Evolutionary conservation across 495 filamentous ascomycete genomes (phyloP), one percentile per base, ranked within the genome.

Genomic region (Penicillium atrosanguineum): DNA sequence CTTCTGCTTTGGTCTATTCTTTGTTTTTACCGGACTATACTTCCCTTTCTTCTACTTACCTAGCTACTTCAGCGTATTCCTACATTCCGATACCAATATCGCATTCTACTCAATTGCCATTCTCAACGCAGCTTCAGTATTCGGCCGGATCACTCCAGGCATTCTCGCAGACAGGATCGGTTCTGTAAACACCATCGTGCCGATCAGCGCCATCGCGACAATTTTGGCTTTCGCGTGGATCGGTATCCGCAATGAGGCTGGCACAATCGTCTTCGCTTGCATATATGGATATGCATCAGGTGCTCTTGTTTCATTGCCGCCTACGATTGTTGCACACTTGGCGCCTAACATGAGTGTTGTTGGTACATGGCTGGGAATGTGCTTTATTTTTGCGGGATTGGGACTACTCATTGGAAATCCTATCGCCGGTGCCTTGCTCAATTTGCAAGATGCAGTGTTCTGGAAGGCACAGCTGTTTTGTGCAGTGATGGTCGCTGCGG

Each of bases 301-400:
- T 0, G 65, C 63, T 2, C 64, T 75, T 12, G 70, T 72, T 1
- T 66, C 68, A 1, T 47, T 79, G 14, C 63, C 69, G 6, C 51
- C 67, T 1, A 43, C 64, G 3, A 63, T 67, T 12, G 44, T 76
- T 14, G 55, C 67, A 14, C 21, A 40, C 1, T 53, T 77, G 1
- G 54, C 46, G 9, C 50, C 64, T 19, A 72, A 82, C 50, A 60
- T 83, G 49, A 63, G 71, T 19, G 64, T 79, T 2, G 69, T 87
- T 20, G 84, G 85, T 0, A 81, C 81, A 4, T 69, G 83, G 25
- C 77, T 87, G 71, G 84, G 85, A 1, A 84, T 87, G 80, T 60
- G 63, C 11, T 85, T 86, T 49, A 60, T 70, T 0, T 56, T 76
- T 41, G 59, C 71, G 1, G 72, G 73, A 7, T 15, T 82, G 6